Evolutionary conservation across 2,329 filamentous ascomycete genomes (phyloP), one percentile per base, ranked within the genome.

Genomic region (Fusarium tupiense): DNA sequence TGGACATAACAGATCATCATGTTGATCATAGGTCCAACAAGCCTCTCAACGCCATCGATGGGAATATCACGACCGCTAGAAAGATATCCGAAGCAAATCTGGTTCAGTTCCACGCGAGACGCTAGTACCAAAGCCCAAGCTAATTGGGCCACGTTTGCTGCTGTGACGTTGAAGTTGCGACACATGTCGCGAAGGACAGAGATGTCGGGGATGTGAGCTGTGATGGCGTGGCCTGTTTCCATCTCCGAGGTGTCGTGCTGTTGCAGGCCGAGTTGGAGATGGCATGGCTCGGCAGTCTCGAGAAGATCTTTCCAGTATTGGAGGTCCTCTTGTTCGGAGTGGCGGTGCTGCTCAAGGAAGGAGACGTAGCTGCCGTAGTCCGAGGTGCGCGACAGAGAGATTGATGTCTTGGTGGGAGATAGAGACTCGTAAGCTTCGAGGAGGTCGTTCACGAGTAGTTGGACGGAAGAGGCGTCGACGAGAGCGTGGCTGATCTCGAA

Each of bases 201-300:
- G 6, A 52, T 7, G 2, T 60, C 33, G 10, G 57, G 17, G 1
- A 60, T 52, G 1, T 60, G 41, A 31, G 43, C 57, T 13, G 43
- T 40, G 5, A 60, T 43, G 0, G 57, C 57, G 3, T 60, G 57
- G 14, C 33, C 57, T 7, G 20, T 17, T 2, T 60, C 57, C 3
- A 19, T 10, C 8, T 60, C 43, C 0, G 33, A 14, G 2, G 33
- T 3, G 2, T 22, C 19, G 0, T 31, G 11, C 0, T 52, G 57
- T 4, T 60, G 57, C 1, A 52, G 57, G 16, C 43, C 33, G 24
- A 52, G n/a, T 8, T 60, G 57, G 6, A 60, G 57, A 29, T 60
- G 43, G 5, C 57, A 60, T 24, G 57, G 57, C 16, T 60, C 57
- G 1, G 57, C 57, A 16, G 57, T 31, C 7, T 60, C 4, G 6